phyloP scores from a whole-genome alignment of 2,329 filamentous ascomycete genomes.

The Fusarium cyanostomum region DNA sequence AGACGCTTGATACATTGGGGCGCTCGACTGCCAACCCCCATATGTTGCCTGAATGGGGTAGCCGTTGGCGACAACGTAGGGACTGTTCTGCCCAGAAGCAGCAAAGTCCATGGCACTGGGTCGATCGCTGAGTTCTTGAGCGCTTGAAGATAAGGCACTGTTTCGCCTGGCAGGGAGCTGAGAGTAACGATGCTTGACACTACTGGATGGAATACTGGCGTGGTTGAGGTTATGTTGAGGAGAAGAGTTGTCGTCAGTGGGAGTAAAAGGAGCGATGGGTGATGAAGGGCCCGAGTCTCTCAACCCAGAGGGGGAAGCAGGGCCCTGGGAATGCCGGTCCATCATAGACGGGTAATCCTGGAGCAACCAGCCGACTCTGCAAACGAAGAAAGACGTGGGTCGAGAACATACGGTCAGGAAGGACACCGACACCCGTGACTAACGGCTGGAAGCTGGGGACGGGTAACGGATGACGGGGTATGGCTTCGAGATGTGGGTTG shows the following conservation, averaged over 20 bases:
- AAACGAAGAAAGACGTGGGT: slow-evolving; percentile 2
- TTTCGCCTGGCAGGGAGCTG: neutral
- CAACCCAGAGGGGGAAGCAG: neutral
- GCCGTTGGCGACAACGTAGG: slow-evolving; percentile 2
- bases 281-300: neutral
- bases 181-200: neutral
- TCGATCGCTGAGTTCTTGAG: neutral
- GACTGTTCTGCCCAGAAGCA: slow-evolving; percentile 8
- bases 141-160: neutral
- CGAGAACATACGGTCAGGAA: slow-evolving; percentile 9
- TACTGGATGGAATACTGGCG: neutral
- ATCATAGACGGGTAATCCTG: neutral
- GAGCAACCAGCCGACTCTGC: neutral
- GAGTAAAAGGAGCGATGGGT: neutral
- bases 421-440: neutral
- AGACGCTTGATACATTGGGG: slow-evolving; percentile 10
- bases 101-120: slow-evolving; percentile 11
- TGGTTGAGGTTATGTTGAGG: neutral
- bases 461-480: slow-evolving; percentile 32
- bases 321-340: slow-evolving; percentile 1
- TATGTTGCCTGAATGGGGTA: slow-evolving; percentile 11
- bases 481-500: slow-evolving; percentile 25
- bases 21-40: slow-evolving; percentile 25
- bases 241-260: neutral
- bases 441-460: slow-evolving; percentile 24